A percentile compares a stretch with the other conserved stretches of the same genome.
Evolutionary conservation across 164 flowering plant species (phyloP).

Genomic region (Berberis thunbergii): DNA sequence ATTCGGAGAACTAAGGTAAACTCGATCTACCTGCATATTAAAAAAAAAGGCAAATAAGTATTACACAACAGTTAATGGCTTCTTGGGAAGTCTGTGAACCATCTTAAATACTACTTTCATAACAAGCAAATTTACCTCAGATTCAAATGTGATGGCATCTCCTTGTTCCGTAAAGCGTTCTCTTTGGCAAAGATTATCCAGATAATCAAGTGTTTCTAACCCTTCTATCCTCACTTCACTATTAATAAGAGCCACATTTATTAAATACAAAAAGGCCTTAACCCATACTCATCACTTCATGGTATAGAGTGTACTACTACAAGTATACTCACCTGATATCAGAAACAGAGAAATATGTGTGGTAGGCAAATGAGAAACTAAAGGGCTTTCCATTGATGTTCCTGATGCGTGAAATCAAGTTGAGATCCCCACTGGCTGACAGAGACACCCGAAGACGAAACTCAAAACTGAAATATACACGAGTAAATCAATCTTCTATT

Average conservation of each 20-base stretch:
- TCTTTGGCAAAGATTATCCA: conserved; percentile 97
- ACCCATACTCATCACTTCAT: too few relatives aligned
- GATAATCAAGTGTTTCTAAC: conserved; percentile 87
- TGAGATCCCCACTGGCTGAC: conserved; percentile 53
- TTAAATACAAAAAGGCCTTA: too few relatives aligned
- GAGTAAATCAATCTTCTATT: neutral
- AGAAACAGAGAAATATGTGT: too few relatives aligned
- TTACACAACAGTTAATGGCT: too few relatives aligned
- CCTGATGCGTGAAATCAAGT: conserved; percentile 69
- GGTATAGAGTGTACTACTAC: too few relatives aligned
- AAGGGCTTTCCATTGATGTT: conserved; percentile 87
- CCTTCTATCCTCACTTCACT: too few relatives aligned
- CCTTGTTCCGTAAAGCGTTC: conserved; percentile 93
- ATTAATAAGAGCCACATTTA: too few relatives aligned
- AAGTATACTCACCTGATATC: too few relatives aligned
- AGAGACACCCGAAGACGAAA: conserved; percentile 85
- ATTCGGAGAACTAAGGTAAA: conserved; percentile 56
- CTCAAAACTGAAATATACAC: conserved; percentile 56
- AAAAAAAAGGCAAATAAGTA: too few relatives aligned
- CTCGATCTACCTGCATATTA: too few relatives aligned
- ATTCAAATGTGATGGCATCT: conserved; percentile 89
- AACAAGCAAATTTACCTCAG: conserved; percentile 56
- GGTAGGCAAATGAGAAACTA: conserved; percentile 90
- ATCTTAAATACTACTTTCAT: conserved; percentile 79
- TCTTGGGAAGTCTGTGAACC: too few relatives aligned